These are phyloP conservation scores for Phtheirospermum japonicum DNA, from an alignment of 257 asterid genomes.

Conservation along the genomic window DNA sequence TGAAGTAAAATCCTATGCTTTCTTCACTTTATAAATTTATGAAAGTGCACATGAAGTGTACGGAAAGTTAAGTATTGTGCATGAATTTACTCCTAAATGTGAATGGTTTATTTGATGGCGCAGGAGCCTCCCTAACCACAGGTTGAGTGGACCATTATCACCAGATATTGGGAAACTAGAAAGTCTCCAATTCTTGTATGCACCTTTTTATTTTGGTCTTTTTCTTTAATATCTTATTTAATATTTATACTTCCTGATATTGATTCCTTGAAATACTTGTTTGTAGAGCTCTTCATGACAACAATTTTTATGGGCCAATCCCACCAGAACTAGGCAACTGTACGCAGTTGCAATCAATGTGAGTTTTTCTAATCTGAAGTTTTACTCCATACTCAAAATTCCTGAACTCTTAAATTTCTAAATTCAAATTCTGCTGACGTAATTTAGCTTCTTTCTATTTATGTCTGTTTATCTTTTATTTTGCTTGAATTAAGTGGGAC, in stretches of 20 bases:
- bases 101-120: constrained; percentile 23
- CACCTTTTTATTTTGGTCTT: constrained; percentile 24
- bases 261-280: constrained; percentile 32
- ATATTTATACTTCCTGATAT: constrained; percentile 21
- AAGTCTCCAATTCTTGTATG: constrained; percentile 67
- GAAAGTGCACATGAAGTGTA: constrained; percentile 8
- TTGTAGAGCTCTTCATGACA: constrained; percentile 73
- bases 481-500: constrained; percentile 17
- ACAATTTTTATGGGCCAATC: constrained; percentile 72
- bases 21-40: constrained; percentile 6
- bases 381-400: constrained; percentile 18
- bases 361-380: constrained; percentile 11
- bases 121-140: constrained; percentile 86
- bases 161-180: constrained; percentile 80
- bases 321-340: constrained; percentile 87
- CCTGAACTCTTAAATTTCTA: constrained; percentile 9
- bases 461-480: constrained; percentile 14
- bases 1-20: constrained; percentile 12
- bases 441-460: neutral
- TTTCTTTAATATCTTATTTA: constrained; percentile 15
- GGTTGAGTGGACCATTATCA: constrained; percentile 70
- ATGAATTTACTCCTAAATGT: constrained; percentile 19
- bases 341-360: constrained; percentile 64
- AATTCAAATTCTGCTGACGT: constrained; percentile 11
- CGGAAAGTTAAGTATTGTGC: constrained; percentile 15